Conservation (phyloP, 768 basidiomycete genomes). For the Agrocybe pediades region DNA sequence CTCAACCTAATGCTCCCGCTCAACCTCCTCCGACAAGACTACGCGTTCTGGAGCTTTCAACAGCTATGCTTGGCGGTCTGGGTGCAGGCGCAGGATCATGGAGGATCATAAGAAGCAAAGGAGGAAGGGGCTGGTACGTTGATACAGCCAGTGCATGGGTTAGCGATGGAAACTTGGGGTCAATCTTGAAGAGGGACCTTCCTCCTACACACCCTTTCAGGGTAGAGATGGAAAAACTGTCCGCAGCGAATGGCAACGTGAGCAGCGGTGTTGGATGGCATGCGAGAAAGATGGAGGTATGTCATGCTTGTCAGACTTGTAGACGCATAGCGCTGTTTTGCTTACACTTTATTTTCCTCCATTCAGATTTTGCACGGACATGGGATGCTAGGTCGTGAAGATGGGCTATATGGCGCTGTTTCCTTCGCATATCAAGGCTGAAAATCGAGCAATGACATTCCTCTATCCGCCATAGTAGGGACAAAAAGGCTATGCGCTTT, state of each 20-base stretch:
- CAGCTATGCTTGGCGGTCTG: conserved; percentile 66
- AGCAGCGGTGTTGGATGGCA: conserved; percentile 94
- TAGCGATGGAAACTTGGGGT: conserved; percentile 39
- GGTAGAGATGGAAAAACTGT: conserved; percentile 68
- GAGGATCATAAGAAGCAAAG: conserved; percentile 90
- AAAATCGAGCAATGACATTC: conserved; percentile 11
- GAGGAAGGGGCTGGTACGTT: conserved; percentile 94
- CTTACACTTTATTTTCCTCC: background rate
- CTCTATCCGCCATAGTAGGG: too few relatives aligned
- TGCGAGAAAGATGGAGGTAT: conserved; percentile 93
- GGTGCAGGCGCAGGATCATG: conserved; percentile 84
- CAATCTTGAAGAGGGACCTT: conserved; percentile 61
- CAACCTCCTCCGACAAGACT: conserved; percentile 66
- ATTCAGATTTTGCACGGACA: conserved; percentile 79
- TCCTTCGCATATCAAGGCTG: conserved; percentile 94
- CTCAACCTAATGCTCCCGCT: conserved; percentile 28
- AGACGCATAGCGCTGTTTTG: background rate
- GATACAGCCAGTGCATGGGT: conserved; percentile 87
- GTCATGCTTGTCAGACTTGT: conserved; percentile 26
- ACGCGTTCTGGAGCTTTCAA: conserved; percentile 85
- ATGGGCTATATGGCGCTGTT: conserved; percentile 91
- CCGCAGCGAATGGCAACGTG: conserved; percentile 86
- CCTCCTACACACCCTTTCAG: conserved; percentile 66
- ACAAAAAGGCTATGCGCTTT: too few relatives aligned
- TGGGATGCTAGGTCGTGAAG: conserved; percentile 90